These are phyloP conservation scores for Phytophthora kernoviae DNA, from an alignment of 352 stramenopile genomes.

Conservation along the genomic window DNA sequence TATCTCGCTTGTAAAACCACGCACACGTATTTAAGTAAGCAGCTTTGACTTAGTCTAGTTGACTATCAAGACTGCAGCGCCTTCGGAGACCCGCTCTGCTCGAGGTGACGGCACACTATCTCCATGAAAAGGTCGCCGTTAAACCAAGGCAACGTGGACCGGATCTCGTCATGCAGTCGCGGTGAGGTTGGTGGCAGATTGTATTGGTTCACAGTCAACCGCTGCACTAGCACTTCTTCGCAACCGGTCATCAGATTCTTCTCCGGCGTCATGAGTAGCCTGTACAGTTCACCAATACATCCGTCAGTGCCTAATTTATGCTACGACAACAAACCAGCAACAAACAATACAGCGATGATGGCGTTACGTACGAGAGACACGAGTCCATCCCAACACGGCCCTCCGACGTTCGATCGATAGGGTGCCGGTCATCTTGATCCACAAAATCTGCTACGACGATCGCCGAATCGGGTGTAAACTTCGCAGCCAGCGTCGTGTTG, in stretches of 20 bases:
- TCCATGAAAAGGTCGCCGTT: constrained; percentile 69
- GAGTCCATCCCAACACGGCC: constrained; percentile 30
- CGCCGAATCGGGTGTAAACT: constrained; percentile 34
- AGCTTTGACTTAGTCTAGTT: not conserved
- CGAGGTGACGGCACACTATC: constrained; percentile 53
- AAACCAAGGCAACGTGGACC: constrained; percentile 51
- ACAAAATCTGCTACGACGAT: constrained; percentile 56
- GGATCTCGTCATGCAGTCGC: constrained; percentile 51
- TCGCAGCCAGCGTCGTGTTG: constrained; percentile 47
- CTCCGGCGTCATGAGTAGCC: constrained; percentile 41
- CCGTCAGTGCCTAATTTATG: constrained; percentile 9
- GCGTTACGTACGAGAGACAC: constrained; percentile 32
- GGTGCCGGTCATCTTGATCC: constrained; percentile 44
- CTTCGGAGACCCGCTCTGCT: constrained; percentile 23
- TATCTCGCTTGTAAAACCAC: constrained; percentile 3
- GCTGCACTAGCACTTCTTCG: constrained; percentile 51
- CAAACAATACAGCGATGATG: constrained; percentile 15
- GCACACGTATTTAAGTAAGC: too few species aligned
- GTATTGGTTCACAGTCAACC: constrained; percentile 52
- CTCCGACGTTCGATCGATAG: constrained; percentile 31
- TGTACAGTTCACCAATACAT: constrained; percentile 14
- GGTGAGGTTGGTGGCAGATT: constrained; percentile 51
- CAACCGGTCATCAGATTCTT: constrained; percentile 35
- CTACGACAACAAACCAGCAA: constrained; percentile 13
- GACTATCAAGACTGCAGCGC: constrained; percentile 1